A percentile compares a stretch with the other conserved stretches of the same genome.
Evolutionary conservation across 2,329 filamentous ascomycete species (phyloP).

Genomic region (Microdochium bolleyi): DNA sequence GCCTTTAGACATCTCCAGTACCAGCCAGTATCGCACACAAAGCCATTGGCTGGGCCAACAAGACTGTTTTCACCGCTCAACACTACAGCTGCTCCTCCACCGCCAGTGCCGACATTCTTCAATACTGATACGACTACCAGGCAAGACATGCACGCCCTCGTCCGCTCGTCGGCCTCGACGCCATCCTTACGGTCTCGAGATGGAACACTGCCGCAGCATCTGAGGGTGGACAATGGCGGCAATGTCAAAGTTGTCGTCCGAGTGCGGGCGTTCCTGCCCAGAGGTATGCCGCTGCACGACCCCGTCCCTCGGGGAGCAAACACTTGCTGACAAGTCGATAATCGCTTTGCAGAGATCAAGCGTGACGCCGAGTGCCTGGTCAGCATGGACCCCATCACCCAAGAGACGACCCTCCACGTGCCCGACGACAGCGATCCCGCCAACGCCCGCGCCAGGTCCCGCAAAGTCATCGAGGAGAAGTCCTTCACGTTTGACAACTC

Average conservation of each 20-base stretch:
- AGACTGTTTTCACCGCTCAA: not conserved
- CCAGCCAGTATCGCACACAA: no score
- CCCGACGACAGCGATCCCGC: conserved; percentile 50
- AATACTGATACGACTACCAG: not conserved
- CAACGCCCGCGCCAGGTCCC: conserved; percentile 53
- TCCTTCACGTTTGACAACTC: conserved; percentile 94
- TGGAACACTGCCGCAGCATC: conserved; percentile 50
- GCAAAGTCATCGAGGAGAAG: conserved; percentile 79
- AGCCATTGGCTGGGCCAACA: not conserved
- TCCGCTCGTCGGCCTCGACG: conserved; percentile 66
- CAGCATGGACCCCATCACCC: conserved; percentile 80
- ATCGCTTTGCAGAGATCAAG: conserved; percentile 59
- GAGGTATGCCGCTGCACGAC: conserved; percentile 46
- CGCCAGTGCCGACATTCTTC: not conserved
- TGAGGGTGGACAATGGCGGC: conserved; percentile 54
- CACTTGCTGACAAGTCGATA: conserved; percentile 6
- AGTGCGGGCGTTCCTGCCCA: conserved; percentile 68
- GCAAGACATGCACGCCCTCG: conserved; percentile 21
- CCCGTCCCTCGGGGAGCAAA: conserved; percentile 3
- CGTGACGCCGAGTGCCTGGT: conserved; percentile 79
- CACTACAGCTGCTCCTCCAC: not conserved
- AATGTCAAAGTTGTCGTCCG: conserved; percentile 80
- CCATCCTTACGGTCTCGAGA: conserved; percentile 70
- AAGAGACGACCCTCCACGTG: conserved; percentile 73
- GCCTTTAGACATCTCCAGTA: not conserved